Conservation (phyloP, 2,329 filamentous ascomycete species). For the Calonectria honghensis region DNA sequence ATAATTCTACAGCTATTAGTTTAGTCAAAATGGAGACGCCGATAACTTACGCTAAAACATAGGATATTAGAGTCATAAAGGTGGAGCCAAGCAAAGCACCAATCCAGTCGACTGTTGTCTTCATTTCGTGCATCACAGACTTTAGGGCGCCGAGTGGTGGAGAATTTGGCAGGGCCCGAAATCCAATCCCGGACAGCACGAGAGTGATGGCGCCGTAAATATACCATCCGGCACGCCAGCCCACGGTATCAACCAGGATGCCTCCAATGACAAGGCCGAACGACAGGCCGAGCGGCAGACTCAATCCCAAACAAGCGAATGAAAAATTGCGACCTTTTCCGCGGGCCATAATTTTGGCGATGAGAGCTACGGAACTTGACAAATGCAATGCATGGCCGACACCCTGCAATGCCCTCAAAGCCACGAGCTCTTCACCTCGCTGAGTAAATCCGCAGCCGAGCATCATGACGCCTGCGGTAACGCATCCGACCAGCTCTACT, state of each 20-base stretch:
- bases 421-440: conserved; percentile 57
- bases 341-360: conserved; percentile 54
- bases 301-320: conserved; percentile 65
- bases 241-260: conserved; percentile 64
- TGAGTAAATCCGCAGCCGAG: conserved; percentile 55
- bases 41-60: conserved; percentile 66
- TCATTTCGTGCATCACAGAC: conserved; percentile 48
- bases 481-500: conserved; percentile 57
- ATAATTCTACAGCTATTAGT: conserved; percentile 51
- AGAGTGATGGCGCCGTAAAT: conserved; percentile 58
- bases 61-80: conserved; percentile 68
- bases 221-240: conserved; percentile 68
- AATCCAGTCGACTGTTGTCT: conserved; percentile 70
- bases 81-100: conserved; percentile 68
- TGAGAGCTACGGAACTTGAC: conserved; percentile 58
- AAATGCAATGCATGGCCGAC: conserved; percentile 58
- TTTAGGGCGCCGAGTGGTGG: conserved; percentile 49
- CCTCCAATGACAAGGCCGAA: conserved; percentile 69
- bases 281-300: conserved; percentile 67
- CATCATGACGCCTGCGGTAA: conserved; percentile 53
- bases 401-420: conserved; percentile 60
- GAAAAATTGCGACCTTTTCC: conserved; percentile 61
- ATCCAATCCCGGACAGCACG: conserved; percentile 56
- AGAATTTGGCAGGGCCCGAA: conserved; percentile 57
- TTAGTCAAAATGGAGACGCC: too few relatives aligned